Percentiles rank a stretch among this genome's conserved stretches.
Conservation (phyloP, 2,329 filamentous ascomycete species). For the Botrytis elliptica region DNA sequence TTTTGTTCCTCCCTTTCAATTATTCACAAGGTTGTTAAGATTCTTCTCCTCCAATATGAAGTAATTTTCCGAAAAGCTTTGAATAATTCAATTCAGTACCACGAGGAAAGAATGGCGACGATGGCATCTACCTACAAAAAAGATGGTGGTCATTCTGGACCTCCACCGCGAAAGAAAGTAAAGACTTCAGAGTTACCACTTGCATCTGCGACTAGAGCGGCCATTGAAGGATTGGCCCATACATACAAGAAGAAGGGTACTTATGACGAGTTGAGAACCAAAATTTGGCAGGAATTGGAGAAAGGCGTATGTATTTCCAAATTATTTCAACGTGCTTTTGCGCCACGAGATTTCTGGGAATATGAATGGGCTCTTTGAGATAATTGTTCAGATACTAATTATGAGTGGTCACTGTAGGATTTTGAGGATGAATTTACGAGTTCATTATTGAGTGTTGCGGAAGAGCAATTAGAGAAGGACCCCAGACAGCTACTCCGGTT, state of each 20-base stretch:
- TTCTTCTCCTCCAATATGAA: background rate
- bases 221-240: constrained; percentile 74
- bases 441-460: constrained; percentile 67
- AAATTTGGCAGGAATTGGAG: constrained; percentile 73
- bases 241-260: constrained; percentile 85
- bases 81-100: background rate
- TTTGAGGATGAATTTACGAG: constrained; percentile 67
- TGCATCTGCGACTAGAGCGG: constrained; percentile 67
- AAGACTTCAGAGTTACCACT: constrained; percentile 75
- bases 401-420: constrained; percentile 48
- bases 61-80: background rate
- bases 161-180: constrained; percentile 50
- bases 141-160: constrained; percentile 25
- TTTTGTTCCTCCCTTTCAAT: background rate
- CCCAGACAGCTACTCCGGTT: constrained; percentile 68
- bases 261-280: constrained; percentile 75
- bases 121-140: constrained; percentile 22
- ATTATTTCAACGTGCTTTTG: background rate
- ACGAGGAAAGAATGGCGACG: background rate
- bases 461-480: constrained; percentile 73
- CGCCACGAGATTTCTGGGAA: background rate
- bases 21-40: background rate
- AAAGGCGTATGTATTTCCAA: constrained; percentile 53
- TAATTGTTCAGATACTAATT: constrained; percentile 1
- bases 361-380: background rate